phyloP scores from a whole-genome alignment of 1,139 yeast species.

The Debaryomyces robertsiae region DNA sequence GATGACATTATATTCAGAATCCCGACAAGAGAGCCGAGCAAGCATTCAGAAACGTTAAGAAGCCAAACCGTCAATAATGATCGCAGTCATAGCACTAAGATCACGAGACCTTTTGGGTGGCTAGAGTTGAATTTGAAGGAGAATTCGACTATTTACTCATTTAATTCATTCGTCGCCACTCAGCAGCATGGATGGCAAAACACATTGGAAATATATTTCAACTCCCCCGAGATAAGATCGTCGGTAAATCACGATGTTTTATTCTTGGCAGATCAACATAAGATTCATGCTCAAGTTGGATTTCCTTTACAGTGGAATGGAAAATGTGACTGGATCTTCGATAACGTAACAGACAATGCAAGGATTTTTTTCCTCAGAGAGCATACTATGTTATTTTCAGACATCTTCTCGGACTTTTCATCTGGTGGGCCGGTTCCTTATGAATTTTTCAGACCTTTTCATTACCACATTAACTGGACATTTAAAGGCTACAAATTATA shows the following conservation, averaged over 20 bases:
- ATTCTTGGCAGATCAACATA: constrained; percentile 63
- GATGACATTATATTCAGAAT: constrained; percentile 72
- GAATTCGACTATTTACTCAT: constrained; percentile 51
- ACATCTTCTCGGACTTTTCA: constrained; percentile 73
- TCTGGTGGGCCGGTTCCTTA: constrained; percentile 75
- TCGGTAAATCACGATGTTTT: constrained; percentile 88
- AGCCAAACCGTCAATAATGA: constrained; percentile 14
- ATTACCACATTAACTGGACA: constrained; percentile 64
- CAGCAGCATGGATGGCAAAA: constrained; percentile 61
- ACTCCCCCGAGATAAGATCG: constrained; percentile 66
- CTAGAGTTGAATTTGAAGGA: constrained; percentile 66
- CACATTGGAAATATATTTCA: constrained; percentile 48
- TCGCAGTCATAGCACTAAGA: constrained; percentile 11
- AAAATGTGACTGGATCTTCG: constrained; percentile 65
- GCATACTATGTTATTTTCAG: constrained; percentile 75
- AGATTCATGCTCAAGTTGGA: constrained; percentile 57
- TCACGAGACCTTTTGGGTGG: constrained; percentile 83
- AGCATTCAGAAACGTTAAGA: constrained; percentile 51
- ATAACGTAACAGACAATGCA: constrained; percentile 53
- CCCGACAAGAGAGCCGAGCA: constrained; percentile 84
- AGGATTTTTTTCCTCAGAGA: constrained; percentile 77
- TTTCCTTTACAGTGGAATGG: constrained; percentile 87
- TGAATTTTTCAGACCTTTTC: constrained; percentile 72
- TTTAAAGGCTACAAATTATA: constrained; percentile 58
- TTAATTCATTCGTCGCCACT: constrained; percentile 56